Percentiles rank a stretch among this genome's conserved stretches.
These are phyloP conservation scores for Cymbopogon flexuosus DNA, from an alignment of 202 grass and related monocot genomes.

Conservation along the genomic window DNA sequence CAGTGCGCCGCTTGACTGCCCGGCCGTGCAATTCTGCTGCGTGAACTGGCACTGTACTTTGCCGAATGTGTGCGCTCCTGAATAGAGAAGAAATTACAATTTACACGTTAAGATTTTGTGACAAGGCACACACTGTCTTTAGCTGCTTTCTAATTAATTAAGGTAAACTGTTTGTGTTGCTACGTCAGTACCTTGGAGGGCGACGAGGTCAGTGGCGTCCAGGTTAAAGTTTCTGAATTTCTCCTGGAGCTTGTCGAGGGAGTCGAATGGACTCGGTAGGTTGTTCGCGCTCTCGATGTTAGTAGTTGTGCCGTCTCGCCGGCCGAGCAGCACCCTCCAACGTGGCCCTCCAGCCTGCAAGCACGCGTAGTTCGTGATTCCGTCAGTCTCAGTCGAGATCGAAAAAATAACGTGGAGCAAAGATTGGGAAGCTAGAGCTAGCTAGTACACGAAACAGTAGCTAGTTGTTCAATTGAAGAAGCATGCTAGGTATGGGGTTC, in stretches of 20 bases:
- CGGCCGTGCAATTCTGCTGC: background rate
- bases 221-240: conserved; percentile 37
- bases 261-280: conserved; percentile 9
- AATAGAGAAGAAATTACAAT: background rate
- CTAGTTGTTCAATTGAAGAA: too few relatives aligned
- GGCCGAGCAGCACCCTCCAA: conserved; percentile 37
- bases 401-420: too few relatives aligned
- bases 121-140: background rate
- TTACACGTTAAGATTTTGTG: background rate
- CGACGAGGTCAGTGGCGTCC: conserved; percentile 37
- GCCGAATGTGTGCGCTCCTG: background rate
- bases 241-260: background rate
- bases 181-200: conserved; percentile 31
- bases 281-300: conserved; percentile 28
- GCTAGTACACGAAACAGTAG: too few relatives aligned
- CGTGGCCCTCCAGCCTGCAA: conserved; percentile 16
- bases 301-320: conserved; percentile 24
- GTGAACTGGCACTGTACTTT: conserved; percentile 4
- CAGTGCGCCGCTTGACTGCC: background rate
- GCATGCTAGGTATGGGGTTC: too few relatives aligned
- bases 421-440: too few relatives aligned
- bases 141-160: too few relatives aligned
- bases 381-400: too few relatives aligned
- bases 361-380: too few relatives aligned
- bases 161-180: too few relatives aligned